Base-by-base conservation (phyloP, 2,329 filamentous ascomycete species). In the Aspergillus sojae region DNA sequence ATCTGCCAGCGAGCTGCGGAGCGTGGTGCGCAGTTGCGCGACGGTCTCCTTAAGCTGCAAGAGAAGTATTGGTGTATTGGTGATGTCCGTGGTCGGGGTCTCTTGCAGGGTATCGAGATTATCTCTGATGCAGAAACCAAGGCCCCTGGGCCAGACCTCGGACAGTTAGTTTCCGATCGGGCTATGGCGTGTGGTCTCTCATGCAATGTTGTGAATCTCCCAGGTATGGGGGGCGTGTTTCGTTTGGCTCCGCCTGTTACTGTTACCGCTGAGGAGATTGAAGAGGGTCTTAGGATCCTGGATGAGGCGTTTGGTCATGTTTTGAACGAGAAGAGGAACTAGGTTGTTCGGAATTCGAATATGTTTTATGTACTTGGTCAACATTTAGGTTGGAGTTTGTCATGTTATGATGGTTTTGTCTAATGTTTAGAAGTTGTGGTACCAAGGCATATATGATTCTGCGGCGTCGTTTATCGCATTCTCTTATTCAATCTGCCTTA, bases 201-300 rank as follows among this genome's bases (percentile, higher is more conserved):
- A 76, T 84, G 84, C 5, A 88, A 89, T 69, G 63, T 89, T 34
- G 82, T 83, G 26, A 86, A 79, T 50, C 81, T 84, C 68, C 80
- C 80, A 7, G 83, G 81, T 54, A 86, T 88, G 71, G 82, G 83
- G 0, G 87, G 86, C 4, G 81, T 85, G 0, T 87, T 89, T 64
- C 76, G 87, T 12, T 83, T 89, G 57, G 86, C 86, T 5, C 87
- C 86, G 28, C 86, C 87, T 0, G 84, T 89, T 46, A 88, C 85
- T 0, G 83, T 88, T 10, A 82, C 82, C 0, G 78, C 79, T 32
- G 77, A 81, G 54, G 78, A 86, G 73, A 72, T 87, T 52, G 75
- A 83, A 21, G 75, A 81, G 45, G 87, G 86, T 0, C 68, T 90
- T 62, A 68, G 62, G 2, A 84, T 89, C 53, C 77, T 90, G 64